These are phyloP conservation scores for Multifurca ochricompacta DNA, from an alignment of 768 basidiomycete species.

Conservation along the genomic window DNA sequence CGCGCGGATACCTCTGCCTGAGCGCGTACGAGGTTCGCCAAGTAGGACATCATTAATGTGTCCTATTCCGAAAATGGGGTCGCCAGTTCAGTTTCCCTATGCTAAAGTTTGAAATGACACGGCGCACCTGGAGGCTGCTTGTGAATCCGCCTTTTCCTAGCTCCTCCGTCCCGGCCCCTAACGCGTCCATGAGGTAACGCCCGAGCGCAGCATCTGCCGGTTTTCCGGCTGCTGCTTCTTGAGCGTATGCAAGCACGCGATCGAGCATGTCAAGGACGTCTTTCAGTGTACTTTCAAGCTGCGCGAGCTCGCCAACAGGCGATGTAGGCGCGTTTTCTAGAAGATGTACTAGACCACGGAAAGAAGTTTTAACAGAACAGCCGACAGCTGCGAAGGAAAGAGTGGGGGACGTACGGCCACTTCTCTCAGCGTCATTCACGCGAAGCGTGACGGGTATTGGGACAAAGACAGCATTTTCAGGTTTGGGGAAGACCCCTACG, in stretches of 20 bases:
- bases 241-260: conserved; percentile 79
- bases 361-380: neutral
- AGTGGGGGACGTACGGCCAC: conserved; percentile 56
- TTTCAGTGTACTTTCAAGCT: conserved; percentile 66
- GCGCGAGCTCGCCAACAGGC: conserved; percentile 56
- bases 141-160: conserved; percentile 71
- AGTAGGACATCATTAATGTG: conserved; percentile 89
- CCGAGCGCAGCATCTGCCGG: conserved; percentile 82
- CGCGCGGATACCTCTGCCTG: conserved; percentile 90
- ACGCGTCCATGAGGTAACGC: conserved; percentile 83
- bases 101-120: neutral
- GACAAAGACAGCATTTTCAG: conserved; percentile 92
- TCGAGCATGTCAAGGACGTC: conserved; percentile 73
- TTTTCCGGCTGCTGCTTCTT: conserved; percentile 66
- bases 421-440: conserved; percentile 76
- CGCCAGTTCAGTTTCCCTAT: conserved; percentile 20
- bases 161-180: conserved; percentile 61
- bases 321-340: conserved; percentile 40
- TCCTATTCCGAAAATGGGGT: conserved; percentile 44
- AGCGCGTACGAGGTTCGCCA: conserved; percentile 86
- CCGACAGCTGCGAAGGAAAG: neutral
- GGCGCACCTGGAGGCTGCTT: conserved; percentile 59
- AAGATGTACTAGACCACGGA: conserved; percentile 58
- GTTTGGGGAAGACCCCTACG: conserved; percentile 80
- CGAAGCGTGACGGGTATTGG: conserved; percentile 85